A percentile compares a stretch with the other conserved stretches of the same genome.
These are phyloP conservation scores for Apiospora marii DNA, from an alignment of 2,329 filamentous ascomycete species.

Conservation along the genomic window DNA sequence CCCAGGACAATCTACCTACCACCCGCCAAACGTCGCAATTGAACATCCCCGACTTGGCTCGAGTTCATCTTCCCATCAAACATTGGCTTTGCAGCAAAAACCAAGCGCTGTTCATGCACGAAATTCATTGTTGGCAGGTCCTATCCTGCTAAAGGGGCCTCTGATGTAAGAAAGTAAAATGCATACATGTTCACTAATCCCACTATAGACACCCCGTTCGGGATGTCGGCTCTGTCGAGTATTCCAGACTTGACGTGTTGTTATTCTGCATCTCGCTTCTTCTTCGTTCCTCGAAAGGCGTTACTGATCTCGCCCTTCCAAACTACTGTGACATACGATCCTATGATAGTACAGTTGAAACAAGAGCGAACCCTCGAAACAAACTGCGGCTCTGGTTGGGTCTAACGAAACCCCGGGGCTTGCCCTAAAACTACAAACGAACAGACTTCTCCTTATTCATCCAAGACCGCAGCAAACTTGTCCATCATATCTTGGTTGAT, in stretches of 20 bases:
- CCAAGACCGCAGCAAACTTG: constrained; percentile 94
- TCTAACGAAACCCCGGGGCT: background rate
- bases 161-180: too few species aligned
- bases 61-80: too few species aligned
- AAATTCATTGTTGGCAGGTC: too few species aligned
- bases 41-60: too few species aligned
- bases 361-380: background rate
- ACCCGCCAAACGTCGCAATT: too few species aligned
- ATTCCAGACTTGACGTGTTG: constrained; percentile 9
- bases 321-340: constrained; percentile 15
- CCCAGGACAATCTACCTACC: too few species aligned
- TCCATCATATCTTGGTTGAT: constrained; percentile 92
- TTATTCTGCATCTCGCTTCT: background rate
- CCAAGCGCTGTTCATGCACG: too few species aligned
- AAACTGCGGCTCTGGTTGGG: constrained; percentile 4
- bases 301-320: background rate
- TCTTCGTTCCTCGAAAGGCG: background rate
- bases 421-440: constrained; percentile 9
- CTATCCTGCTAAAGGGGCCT: too few species aligned
- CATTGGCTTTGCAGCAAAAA: too few species aligned
- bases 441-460: constrained; percentile 72
- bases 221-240: constrained; percentile 7
- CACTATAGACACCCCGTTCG: background rate
- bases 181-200: background rate
- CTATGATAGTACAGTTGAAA: constrained; percentile 2